Base-by-base conservation (phyloP, 257 asterid species). In the Ocimum tenuiflorum region DNA sequence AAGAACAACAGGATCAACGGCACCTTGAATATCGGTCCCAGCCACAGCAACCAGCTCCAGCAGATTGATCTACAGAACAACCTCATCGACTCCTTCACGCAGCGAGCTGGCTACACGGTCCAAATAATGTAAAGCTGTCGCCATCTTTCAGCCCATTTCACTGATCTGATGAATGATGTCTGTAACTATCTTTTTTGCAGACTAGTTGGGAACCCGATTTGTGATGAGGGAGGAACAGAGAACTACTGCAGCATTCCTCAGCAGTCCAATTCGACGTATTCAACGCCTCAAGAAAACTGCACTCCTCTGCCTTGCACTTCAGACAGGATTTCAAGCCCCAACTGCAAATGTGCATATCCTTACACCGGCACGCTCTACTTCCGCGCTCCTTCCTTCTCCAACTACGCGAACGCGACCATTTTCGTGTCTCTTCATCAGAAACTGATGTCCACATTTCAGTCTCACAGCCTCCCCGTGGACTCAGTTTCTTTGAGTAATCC, bases 301-400 rank as follows among this genome's bases (percentile, higher is more conserved):
- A 39, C 36, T 12, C 79, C 80, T 2, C 4, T 70, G 27, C 65
- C 76, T 11, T 91, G 98, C 61, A 70, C 71, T 19, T 49, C 77
- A 11, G 75, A 72, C 45, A 81, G 58, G 75, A 18, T 83, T 31
- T 75, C 87, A 1, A 88, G 95, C 73, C 91, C 96, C 58, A 82
- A 38, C 8, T 91, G 98, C 79, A 71, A 65, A 63, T 91, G 98
- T 76, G 82, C 88, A 53, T 71, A 76, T 78, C 95, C 98, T 35
- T 91, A 86, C 70, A 63, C 81, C 0, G 98, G 98, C 22, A 82
- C 54, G 39, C 72, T 91, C 3, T 23, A 60, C 63, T 91, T 91
- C 57, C 81, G 95, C 19, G 87, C 95, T 54, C 95, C 95, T 65
- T 86, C 95, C 33, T 88, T 88, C 73, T 91, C 95, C 72, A 58